Percentiles rank a stretch among this genome's conserved stretches.
phyloP scores from a whole-genome alignment of 768 basidiomycete genomes.

The Boletus rubroflammeus region DNA sequence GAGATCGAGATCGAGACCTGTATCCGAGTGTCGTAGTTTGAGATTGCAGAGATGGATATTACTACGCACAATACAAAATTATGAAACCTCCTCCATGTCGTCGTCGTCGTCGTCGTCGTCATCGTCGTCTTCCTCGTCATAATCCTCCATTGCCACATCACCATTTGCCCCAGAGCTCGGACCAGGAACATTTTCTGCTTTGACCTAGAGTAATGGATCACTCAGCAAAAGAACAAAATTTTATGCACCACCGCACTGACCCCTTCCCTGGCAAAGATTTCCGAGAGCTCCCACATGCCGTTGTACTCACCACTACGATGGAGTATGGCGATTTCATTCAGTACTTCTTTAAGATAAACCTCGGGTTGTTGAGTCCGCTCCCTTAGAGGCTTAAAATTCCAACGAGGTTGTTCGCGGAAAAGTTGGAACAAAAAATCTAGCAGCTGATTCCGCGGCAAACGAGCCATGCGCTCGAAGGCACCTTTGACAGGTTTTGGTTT shows the following conservation, averaged over 20 bases:
- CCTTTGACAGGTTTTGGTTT: conserved; percentile 68
- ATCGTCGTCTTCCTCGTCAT: conserved; percentile 43
- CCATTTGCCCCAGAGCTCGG: conserved; percentile 28
- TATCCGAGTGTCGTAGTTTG: background rate
- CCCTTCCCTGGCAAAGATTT: conserved; percentile 64
- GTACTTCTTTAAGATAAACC: conserved; percentile 79
- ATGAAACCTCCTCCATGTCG: conserved; percentile 75
- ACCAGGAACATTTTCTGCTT: conserved; percentile 44
- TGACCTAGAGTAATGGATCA: conserved; percentile 32
- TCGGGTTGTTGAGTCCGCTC: conserved; percentile 85
- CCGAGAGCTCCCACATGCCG: conserved; percentile 76
- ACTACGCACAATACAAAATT: conserved; percentile 6
- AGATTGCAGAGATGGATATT: background rate
- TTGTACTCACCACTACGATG: conserved; percentile 79
- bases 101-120: conserved; percentile 59
- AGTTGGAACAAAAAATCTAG: conserved; percentile 76
- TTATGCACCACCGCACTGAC: conserved; percentile 33
- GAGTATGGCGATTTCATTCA: conserved; percentile 71
- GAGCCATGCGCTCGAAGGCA: conserved; percentile 83
- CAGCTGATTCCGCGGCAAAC: conserved; percentile 85
- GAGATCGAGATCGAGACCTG: background rate
- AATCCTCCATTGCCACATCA: conserved; percentile 37
- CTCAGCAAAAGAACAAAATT: conserved; percentile 4
- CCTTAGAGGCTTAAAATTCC: conserved; percentile 74
- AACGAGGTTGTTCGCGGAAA: conserved; percentile 77